A percentile compares a stretch with the other conserved stretches of the same genome.
Conservation (phyloP, 192 early-diverging fungal genomes). For the Mortierella alpina region DNA sequence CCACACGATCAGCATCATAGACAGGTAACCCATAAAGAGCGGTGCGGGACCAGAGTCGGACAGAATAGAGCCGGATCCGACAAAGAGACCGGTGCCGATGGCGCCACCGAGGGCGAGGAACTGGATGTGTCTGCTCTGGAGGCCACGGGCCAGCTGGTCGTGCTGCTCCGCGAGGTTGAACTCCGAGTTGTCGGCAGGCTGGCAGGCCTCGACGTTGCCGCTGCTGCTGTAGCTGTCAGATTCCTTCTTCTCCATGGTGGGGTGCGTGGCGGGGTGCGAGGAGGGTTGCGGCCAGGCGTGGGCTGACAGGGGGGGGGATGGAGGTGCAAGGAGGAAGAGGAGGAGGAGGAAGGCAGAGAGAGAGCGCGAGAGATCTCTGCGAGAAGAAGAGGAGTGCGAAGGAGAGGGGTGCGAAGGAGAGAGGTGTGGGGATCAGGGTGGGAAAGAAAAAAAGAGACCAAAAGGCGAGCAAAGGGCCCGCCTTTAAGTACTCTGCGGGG, state of each 20-base stretch:
- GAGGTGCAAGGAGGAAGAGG: neutral
- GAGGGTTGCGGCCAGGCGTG: neutral
- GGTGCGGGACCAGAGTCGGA: slow-evolving; percentile 63
- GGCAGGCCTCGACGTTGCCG: slow-evolving; percentile 9
- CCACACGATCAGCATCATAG: slow-evolving; percentile 66
- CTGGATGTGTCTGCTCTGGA: slow-evolving; percentile 65
- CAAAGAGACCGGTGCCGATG: slow-evolving; percentile 68
- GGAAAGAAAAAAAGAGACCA: no score
- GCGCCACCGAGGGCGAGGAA: slow-evolving; percentile 71
- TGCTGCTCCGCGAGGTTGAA: slow-evolving; percentile 25
- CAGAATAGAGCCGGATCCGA: slow-evolving; percentile 62
- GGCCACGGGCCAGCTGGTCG: slow-evolving; percentile 55
- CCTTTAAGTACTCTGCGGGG: no score
- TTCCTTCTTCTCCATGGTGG: slow-evolving; percentile 12
- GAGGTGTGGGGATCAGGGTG: neutral
- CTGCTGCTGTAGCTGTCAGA: neutral
- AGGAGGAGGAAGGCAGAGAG: no score
- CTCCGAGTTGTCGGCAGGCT: slow-evolving; percentile 4
- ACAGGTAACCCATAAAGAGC: slow-evolving; percentile 59
- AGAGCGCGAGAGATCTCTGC: neutral
- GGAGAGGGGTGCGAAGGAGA: neutral
- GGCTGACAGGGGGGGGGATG: neutral
- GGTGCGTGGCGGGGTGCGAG: neutral
- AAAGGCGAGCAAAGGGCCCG: no score
- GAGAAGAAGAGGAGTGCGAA: neutral